phyloP scores from a whole-genome alignment of 495 filamentous ascomycete species.

The Gamarada debralockiae region DNA sequence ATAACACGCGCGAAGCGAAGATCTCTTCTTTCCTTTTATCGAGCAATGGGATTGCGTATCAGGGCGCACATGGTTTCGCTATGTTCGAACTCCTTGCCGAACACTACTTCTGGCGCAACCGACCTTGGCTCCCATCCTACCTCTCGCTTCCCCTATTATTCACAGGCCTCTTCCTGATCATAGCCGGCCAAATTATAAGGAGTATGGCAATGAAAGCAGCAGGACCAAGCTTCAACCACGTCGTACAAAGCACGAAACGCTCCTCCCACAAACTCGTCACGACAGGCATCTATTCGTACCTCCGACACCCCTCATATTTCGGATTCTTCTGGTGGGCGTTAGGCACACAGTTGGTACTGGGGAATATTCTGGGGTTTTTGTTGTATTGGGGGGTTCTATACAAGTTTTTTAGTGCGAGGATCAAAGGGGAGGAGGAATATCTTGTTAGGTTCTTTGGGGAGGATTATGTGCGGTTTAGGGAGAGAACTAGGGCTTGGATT shows the following conservation, averaged over 20 bases:
- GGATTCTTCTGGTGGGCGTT: conserved; percentile 98
- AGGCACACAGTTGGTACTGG: conserved; percentile 88
- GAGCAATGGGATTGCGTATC: conserved; percentile 82
- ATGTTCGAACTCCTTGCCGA: conserved; percentile 65
- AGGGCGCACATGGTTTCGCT: conserved; percentile 73
- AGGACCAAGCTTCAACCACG: conserved; percentile 88
- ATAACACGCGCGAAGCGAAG: conserved; percentile 71
- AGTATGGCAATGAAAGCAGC: conserved; percentile 84
- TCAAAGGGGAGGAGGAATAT: conserved; percentile 73
- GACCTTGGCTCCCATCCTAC: conserved; percentile 33
- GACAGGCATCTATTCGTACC: conserved; percentile 53
- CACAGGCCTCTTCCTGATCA: conserved; percentile 57
- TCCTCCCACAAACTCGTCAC: conserved; percentile 76
- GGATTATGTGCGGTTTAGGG: conserved; percentile 73
- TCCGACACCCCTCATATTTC: conserved; percentile 91
- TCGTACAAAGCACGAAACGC: conserved; percentile 63
- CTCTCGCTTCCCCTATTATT: conserved; percentile 35
- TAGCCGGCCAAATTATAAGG: conserved; percentile 67
- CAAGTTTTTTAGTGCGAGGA: conserved; percentile 74
- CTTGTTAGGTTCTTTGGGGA: conserved; percentile 79
- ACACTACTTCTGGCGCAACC: conserved; percentile 52
- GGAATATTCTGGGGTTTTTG: conserved; percentile 74
- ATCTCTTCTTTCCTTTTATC: conserved; percentile 76
- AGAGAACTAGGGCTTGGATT: conserved; percentile 66
- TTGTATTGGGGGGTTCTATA: conserved; percentile 74